phyloP scores from a whole-genome alignment of 2,329 filamentous ascomycete genomes.

The Exserohilum rostratum region DNA sequence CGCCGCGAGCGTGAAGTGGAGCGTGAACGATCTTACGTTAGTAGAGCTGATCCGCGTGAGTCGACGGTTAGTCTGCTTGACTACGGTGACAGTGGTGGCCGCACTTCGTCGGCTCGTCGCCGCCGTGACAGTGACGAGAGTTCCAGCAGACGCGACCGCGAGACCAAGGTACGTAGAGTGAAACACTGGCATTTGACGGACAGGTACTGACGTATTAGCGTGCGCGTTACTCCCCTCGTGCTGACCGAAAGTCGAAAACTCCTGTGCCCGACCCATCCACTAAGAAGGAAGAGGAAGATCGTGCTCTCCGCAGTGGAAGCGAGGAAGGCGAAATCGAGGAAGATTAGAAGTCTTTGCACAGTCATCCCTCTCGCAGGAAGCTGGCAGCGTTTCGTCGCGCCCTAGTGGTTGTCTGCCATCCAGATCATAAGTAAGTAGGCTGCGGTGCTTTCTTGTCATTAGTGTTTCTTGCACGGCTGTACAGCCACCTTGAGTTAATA shows the following conservation, averaged over 20 bases:
- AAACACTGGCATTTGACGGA: background rate
- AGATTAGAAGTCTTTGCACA: constrained; percentile 46
- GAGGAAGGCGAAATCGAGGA: constrained; percentile 99
- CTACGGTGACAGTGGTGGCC: constrained; percentile 71
- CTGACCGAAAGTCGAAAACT: constrained; percentile 65
- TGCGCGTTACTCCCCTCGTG: constrained; percentile 59
- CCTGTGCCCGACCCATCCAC: constrained; percentile 47
- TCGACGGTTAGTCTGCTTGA: constrained; percentile 81
- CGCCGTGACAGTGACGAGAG: constrained; percentile 74
- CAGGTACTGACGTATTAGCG: constrained; percentile 32
- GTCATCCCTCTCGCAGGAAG: constrained; percentile 6
- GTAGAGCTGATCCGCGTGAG: constrained; percentile 78
- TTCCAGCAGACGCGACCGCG: constrained; percentile 50
- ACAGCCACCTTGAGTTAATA: background rate
- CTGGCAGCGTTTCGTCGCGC: background rate
- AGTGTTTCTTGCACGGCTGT: background rate
- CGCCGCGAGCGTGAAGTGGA: constrained; percentile 87
- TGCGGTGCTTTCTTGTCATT: constrained; percentile 1
- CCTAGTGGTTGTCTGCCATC: background rate
- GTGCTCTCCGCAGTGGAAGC: constrained; percentile 79
- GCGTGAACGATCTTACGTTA: constrained; percentile 80
- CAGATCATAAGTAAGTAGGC: constrained; percentile 13
- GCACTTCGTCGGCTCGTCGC: constrained; percentile 66
- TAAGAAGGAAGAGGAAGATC: constrained; percentile 62
- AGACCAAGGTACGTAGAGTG: constrained; percentile 49